Evolutionary conservation across 2,329 filamentous ascomycete species (phyloP), one percentile per base, ranked within the genome.

Genomic region (Alternaria atra): DNA sequence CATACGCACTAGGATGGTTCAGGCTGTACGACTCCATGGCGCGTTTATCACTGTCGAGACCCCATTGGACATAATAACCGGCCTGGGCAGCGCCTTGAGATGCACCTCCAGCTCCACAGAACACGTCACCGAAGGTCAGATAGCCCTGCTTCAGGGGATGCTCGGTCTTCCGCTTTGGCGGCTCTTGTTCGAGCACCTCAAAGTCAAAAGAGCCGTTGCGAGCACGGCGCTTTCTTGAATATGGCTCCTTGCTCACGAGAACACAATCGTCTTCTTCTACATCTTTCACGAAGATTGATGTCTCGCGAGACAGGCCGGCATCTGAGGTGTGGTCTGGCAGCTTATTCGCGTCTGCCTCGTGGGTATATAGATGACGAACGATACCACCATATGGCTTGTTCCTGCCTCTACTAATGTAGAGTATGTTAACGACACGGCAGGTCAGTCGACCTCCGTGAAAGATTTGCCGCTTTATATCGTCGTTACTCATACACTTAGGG

Each of bases 71-170:
- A 1, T 25, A 2, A 7, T 67, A 50, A 0, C 65, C 69, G 0
- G 71, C 71, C 29, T 68, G 59, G 1, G 20, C n/a, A 5, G 71
- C 72, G 15, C 71, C 72, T 40, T 59, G 35, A 6, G 68, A 70
- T 0, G 65, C 63, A 25, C 71, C 71, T 17, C 72, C 72, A n/a
- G 50, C 56, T 2, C 72, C 70, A 29, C 69, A 73, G 37, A 68
- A 75, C 0, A 25, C 34, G 17, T 75, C 72, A 0, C 55, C 68
- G 20, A 70, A 66, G 0, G 52, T 63, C 5, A 68, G 63, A 5
- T 13, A 42, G 12, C 13, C 37, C 9, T 25, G 20, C 3, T 23
- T 52, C 23, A 34, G 51, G 1, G 12, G 39, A 1, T 35, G 35
- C 6, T 10, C 3, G 37, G 2, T 20, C 20, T 7, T 15, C 4